Evolutionary conservation across 2,329 filamentous ascomycete species (phyloP).

Genomic region (Didymella glomerata): DNA sequence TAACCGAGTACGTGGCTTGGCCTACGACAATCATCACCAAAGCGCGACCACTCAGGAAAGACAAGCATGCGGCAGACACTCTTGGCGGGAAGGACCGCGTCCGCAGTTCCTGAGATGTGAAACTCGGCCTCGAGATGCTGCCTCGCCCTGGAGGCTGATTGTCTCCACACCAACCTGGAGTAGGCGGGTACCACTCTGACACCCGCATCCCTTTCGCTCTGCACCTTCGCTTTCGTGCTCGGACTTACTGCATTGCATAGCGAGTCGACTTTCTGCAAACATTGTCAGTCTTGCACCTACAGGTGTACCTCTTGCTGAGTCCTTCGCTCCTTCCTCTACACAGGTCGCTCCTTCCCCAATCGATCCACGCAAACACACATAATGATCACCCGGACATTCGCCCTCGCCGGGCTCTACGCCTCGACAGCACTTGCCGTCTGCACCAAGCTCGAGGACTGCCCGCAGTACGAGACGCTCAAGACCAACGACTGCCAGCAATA

Average conservation of each 20-base stretch:
- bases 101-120: conserved; percentile 10
- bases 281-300: conserved; percentile 6
- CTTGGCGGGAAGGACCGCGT: conserved; percentile 15
- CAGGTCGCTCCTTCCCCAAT: conserved; percentile 10
- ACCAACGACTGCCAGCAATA: conserved; percentile 37
- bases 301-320: neutral
- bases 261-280: conserved; percentile 3
- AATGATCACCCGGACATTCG: conserved; percentile 33
- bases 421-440: conserved; percentile 32
- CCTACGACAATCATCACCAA: conserved; percentile 10
- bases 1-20: conserved; percentile 16
- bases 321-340: neutral
- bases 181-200: conserved; percentile 7
- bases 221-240: neutral
- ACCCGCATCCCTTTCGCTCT: neutral
- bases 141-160: conserved; percentile 4
- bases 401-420: conserved; percentile 32
- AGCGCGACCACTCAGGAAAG: conserved; percentile 10
- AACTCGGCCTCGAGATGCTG: conserved; percentile 10
- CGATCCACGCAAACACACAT: conserved; percentile 1
- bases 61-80: conserved; percentile 1
- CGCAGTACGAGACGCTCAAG: conserved; percentile 34
- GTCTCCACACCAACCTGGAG: conserved; percentile 13
- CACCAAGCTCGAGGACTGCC: conserved; percentile 41
- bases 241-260: conserved; percentile 4